These are phyloP conservation scores for Debaryomyces udenii DNA, from an alignment of 1,139 yeast genomes.

Conservation along the genomic window DNA sequence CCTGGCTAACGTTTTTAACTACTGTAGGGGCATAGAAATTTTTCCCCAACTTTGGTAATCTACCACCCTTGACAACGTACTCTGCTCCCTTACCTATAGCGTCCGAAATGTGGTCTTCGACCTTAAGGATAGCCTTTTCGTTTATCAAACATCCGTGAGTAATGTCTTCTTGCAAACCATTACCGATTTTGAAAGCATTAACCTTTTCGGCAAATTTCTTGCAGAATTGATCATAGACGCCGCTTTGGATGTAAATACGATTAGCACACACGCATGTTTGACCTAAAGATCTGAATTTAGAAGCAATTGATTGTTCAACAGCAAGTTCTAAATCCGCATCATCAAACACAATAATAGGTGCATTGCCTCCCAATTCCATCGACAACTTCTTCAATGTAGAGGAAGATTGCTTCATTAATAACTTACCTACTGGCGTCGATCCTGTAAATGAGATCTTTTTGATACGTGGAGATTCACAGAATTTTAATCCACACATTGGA, in stretches of 20 bases:
- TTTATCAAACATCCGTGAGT: constrained; percentile 52
- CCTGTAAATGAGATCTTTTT: constrained; percentile 62
- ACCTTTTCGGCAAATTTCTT: constrained; percentile 37
- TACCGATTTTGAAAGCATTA: constrained; percentile 40
- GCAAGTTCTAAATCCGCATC: constrained; percentile 55
- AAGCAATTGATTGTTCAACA: constrained; percentile 54
- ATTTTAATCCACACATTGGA: constrained; percentile 34
- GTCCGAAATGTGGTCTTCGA: constrained; percentile 43
- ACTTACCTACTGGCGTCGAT: constrained; percentile 58
- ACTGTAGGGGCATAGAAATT: constrained; percentile 47
- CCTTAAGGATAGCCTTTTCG: constrained; percentile 42
- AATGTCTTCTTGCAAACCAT: constrained; percentile 45
- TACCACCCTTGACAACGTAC: constrained; percentile 44
- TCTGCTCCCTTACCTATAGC: constrained; percentile 47
- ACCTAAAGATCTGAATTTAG: constrained; percentile 71
- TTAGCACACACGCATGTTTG: constrained; percentile 93
- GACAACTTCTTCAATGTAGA: constrained; percentile 52
- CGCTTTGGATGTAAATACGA: constrained; percentile 73
- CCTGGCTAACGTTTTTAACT: constrained; percentile 40
- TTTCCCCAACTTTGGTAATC: constrained; percentile 41
- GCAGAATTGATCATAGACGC: constrained; percentile 62
- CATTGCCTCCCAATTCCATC: constrained; percentile 57
- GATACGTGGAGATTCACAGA: constrained; percentile 41
- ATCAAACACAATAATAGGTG: constrained; percentile 51
- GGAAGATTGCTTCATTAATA: constrained; percentile 50